phyloP scores from a whole-genome alignment of 176 grass and related monocot genomes.

The Ampelocalamus luodianensis region DNA sequence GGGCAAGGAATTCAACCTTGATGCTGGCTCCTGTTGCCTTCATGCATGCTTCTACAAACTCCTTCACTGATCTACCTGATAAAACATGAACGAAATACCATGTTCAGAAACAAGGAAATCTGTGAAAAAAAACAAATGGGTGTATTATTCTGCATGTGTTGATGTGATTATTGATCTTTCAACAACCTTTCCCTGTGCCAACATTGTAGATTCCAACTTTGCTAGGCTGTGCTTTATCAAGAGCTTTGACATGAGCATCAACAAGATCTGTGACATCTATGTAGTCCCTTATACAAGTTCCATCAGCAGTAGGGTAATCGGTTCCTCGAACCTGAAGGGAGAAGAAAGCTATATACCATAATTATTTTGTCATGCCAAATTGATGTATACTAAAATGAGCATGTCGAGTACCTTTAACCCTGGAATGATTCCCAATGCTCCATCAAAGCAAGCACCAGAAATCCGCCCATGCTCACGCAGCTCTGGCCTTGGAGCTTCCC shows the following conservation, averaged over 20 bases:
- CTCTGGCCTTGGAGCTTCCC: slow-evolving; percentile 95
- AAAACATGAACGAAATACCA: slow-evolving; percentile 35
- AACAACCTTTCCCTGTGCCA: slow-evolving; percentile 83
- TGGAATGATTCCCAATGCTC: slow-evolving; percentile 71
- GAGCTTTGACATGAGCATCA: slow-evolving; percentile 98
- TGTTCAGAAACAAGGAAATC: slow-evolving; percentile 35
- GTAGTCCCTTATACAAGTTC: slow-evolving; percentile 92
- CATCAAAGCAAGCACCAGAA: slow-evolving; percentile 91
- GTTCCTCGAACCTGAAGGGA: slow-evolving; percentile 71
- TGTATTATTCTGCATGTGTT: background rate
- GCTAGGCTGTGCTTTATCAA: slow-evolving; percentile 68
- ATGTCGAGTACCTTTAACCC: slow-evolving; percentile 68
- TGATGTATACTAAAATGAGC: background rate
- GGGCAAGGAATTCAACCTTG: slow-evolving; percentile 69
- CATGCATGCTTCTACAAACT: slow-evolving; percentile 95
- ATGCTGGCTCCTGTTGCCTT: slow-evolving; percentile 78
- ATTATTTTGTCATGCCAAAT: slow-evolving; percentile 21
- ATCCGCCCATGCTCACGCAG: slow-evolving; percentile 88
- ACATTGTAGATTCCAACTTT: slow-evolving; percentile 99
- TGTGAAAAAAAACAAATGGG: background rate
- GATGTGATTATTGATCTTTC: slow-evolving; percentile 10
- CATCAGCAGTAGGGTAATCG: slow-evolving; percentile 74
- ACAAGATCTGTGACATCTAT: slow-evolving; percentile 99
- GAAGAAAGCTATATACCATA: background rate
- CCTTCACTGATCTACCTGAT: slow-evolving; percentile 93